Percentiles rank a stretch among this genome's conserved stretches.
Conservation (phyloP, 2,329 filamentous ascomycete species). For the Hyphodiscus sp. region DNA sequence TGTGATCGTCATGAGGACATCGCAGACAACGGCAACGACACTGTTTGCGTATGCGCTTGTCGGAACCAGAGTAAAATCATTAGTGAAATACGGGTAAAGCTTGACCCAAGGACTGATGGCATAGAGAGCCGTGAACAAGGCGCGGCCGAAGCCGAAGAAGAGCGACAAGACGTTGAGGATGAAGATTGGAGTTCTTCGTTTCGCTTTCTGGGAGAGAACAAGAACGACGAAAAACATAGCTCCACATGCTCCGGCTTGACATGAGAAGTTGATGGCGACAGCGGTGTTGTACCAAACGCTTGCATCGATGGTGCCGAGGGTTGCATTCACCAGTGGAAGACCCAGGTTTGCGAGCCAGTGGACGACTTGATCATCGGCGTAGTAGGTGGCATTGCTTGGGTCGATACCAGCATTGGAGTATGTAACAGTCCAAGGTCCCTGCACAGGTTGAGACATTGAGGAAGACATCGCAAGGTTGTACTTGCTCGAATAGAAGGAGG, state of each 20-base stretch:
- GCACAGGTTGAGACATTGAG: background rate
- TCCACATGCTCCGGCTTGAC: slow-evolving; percentile 53
- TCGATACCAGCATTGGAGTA: background rate
- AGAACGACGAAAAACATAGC: slow-evolving; percentile 51
- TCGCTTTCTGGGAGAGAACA: slow-evolving; percentile 51
- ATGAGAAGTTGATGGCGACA: slow-evolving; percentile 49
- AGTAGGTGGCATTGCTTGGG: slow-evolving; percentile 30
- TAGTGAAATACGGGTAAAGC: slow-evolving; percentile 42
- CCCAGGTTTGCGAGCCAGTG: slow-evolving; percentile 40
- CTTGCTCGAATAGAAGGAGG: background rate
- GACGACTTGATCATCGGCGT: slow-evolving; percentile 46
- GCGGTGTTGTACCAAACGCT: slow-evolving; percentile 41
- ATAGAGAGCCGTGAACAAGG: slow-evolving; percentile 41
- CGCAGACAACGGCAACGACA: slow-evolving; percentile 42
- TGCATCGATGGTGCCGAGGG: slow-evolving; percentile 37
- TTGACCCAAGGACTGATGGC: slow-evolving; percentile 45
- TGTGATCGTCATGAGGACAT: slow-evolving; percentile 45
- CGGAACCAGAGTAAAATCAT: slow-evolving; percentile 40
- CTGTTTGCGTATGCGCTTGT: slow-evolving; percentile 38
- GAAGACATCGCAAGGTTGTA: background rate
- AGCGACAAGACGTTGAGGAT: slow-evolving; percentile 52
- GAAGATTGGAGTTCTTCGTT: slow-evolving; percentile 52
- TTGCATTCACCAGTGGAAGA: slow-evolving; percentile 32
- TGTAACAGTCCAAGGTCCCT: background rate
- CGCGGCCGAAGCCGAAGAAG: slow-evolving; percentile 45